A percentile compares a stretch with the other conserved stretches of the same genome.
Evolutionary conservation across 2,329 filamentous ascomycete genomes (phyloP).

Genomic region (Coniochaeta sp.): DNA sequence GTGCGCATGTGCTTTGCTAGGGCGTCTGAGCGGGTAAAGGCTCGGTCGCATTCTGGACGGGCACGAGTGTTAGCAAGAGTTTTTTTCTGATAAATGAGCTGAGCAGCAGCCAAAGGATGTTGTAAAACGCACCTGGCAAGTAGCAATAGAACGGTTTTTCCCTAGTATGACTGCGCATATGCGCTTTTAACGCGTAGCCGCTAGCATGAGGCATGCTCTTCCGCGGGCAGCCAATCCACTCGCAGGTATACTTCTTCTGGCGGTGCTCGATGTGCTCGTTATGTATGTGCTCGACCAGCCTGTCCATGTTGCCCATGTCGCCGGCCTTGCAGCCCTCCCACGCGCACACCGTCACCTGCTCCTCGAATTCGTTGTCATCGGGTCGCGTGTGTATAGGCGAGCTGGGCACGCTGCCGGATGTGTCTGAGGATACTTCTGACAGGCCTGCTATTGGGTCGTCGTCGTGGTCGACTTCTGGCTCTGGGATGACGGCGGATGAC

Average conservation of each 20-base stretch:
- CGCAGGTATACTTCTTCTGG: constrained; percentile 96
- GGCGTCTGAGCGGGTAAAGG: constrained; percentile 92
- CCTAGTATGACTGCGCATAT: constrained; percentile 95
- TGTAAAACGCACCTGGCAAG: constrained; percentile 61
- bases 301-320: constrained; percentile 74
- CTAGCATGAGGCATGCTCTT: constrained; percentile 91
- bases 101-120: not conserved
- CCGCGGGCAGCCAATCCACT: constrained; percentile 83
- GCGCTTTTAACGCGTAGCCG: constrained; percentile 90
- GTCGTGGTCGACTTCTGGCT: constrained; percentile 42
- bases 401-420: constrained; percentile 74
- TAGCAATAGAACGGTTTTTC: constrained; percentile 99
- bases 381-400: constrained; percentile 59
- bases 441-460: constrained; percentile 31
- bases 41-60: constrained; percentile 80
- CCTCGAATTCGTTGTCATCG: constrained; percentile 68
- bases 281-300: constrained; percentile 75
- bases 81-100: not conserved
- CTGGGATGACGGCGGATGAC: constrained; percentile 34
- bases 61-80: not conserved
- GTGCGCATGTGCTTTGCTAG: constrained; percentile 98
- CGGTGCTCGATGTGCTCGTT: constrained; percentile 88
- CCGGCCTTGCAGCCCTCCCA: constrained; percentile 70
- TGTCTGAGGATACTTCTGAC: constrained; percentile 82
- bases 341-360: constrained; percentile 69